Base-by-base conservation (phyloP, 108 stramenopile genomes). In the Parietichytrium sp. region DNA sequence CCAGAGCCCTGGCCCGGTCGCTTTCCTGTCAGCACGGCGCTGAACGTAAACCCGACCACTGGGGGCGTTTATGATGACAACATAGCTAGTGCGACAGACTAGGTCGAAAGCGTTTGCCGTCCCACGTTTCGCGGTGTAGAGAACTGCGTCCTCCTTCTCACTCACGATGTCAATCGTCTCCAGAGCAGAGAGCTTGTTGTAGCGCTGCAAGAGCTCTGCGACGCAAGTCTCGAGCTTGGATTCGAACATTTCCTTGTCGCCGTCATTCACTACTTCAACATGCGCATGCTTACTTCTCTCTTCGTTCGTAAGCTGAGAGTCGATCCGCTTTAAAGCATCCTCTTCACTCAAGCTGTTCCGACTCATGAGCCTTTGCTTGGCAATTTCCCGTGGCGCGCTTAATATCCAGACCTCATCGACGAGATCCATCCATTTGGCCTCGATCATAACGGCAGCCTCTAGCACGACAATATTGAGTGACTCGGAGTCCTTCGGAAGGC, bases 401-500 rank as follows among this genome's bases (percentile, higher is more conserved):
- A 72, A 33, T 0, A 72, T 42, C 61, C 61, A 72, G 0, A 72
- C 2, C 4, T 72, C 61, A 25, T 72, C 61, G 33, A 72, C 45
- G 12, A 72, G 61, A 27, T 72, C 61, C 61, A 72, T 72, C 61
- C 61, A 72, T 1, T 72, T 72, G 16, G 61, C 61, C 33, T 72
- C 61, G 2, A 72, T 72, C 29, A 72, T n/a, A 2, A 72, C 45
- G 1, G 61, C 61, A 6, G 61, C 61, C 33, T 72, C 61, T n/a
- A n/a, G n/a, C 36, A 72, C 45, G 10, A 72, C 61, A 27, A 72
- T 72, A 16, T 45, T 13, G 23, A 45, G 36, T 6, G 61, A 33
- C 15, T 16, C 0, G 8, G 38, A 23, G 61, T 72, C 61, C 10
- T 7, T 38, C 15, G 61, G 38, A n/a, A 45, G 15, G 23, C 6